Base-by-base conservation (phyloP, 2,329 filamentous ascomycete species). In the Neonectria magnoliae region DNA sequence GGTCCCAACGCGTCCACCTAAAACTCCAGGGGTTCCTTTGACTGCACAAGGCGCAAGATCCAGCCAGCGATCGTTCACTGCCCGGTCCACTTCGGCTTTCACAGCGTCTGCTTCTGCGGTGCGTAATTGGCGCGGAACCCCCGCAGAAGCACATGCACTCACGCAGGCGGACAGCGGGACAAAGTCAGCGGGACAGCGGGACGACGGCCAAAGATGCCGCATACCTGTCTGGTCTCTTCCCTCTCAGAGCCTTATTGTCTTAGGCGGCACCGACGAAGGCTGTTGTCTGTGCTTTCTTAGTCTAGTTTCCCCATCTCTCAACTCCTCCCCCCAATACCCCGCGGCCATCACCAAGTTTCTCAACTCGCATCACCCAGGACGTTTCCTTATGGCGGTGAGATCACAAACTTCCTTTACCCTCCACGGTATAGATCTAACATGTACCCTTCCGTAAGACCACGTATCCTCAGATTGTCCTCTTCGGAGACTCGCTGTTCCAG, bases 401-500 rank as follows among this genome's bases (percentile, higher is more conserved):
- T 38, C 22, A 7, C 52, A 42, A 42, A 27, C 11, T 9, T 22
- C 16, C 55, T 62, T 18, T 33, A 33, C 9, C 9, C 25, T 27
- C 8, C 13, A 54, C 42, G 56, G 1, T 41, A 18, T n/a, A 10
- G 4, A 25, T 25, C 48, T 36, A 45, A 38, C 20, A 20, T 52
- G 44, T 29, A 27, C 18, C 57, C 16, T 33, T 14, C 13, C 31
- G 22, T n/a, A 45, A 87, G 84, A 78, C 78, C 44, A 81, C 87
- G 1, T 91, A 91, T 73, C 89, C 91, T 53, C 92, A 94, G 75
- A 84, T 94, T 71, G 83, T 98, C 67, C 88, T 98, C 25, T 92
- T 98, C 67, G 95, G 95, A 59, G 96, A 98, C 81, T 97, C 93
- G 33, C 90, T 98, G 66, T 90, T 95, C 53, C 90, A 98, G 75